These are phyloP conservation scores for Capronia epimyces DNA, from an alignment of 2,329 filamentous ascomycete genomes.

Conservation along the genomic window DNA sequence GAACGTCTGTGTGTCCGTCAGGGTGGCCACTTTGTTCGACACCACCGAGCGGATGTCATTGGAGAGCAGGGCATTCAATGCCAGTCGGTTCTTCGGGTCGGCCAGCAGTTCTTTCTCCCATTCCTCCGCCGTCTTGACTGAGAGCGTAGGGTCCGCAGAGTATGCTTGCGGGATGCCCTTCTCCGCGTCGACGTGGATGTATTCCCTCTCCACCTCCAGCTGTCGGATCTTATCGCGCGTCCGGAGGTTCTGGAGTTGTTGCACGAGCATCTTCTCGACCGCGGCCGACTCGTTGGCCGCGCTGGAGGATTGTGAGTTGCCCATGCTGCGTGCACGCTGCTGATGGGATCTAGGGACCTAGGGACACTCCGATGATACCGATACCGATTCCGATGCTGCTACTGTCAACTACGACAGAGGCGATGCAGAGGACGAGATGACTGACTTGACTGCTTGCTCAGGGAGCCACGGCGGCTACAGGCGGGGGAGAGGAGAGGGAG, in stretches of 20 bases:
- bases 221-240: conserved; percentile 34
- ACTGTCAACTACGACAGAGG: too few relatives aligned
- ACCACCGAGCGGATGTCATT: conserved; percentile 63
- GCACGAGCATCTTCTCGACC: conserved; percentile 35
- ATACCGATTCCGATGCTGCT: too few relatives aligned
- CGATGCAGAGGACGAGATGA: too few relatives aligned
- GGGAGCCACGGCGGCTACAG: too few relatives aligned
- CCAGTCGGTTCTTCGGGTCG: conserved; percentile 67
- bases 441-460: too few relatives aligned
- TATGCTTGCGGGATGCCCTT: conserved; percentile 33
- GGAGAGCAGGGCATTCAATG: conserved; percentile 65
- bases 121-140: conserved; percentile 46
- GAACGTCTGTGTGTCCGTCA: conserved; percentile 72
- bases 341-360: too few relatives aligned
- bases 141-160: conserved; percentile 39
- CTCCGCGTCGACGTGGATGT: conserved; percentile 48
- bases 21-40: conserved; percentile 55
- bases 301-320: conserved; percentile 25
- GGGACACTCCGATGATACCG: too few relatives aligned
- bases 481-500: too few relatives aligned
- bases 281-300: conserved; percentile 30
- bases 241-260: conserved; percentile 37
- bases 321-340: conserved; percentile 17
- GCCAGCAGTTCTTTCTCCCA: conserved; percentile 60
- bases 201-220: conserved; percentile 45